phyloP scores from a whole-genome alignment of 768 basidiomycete species.

The Tulasnella sp. region DNA sequence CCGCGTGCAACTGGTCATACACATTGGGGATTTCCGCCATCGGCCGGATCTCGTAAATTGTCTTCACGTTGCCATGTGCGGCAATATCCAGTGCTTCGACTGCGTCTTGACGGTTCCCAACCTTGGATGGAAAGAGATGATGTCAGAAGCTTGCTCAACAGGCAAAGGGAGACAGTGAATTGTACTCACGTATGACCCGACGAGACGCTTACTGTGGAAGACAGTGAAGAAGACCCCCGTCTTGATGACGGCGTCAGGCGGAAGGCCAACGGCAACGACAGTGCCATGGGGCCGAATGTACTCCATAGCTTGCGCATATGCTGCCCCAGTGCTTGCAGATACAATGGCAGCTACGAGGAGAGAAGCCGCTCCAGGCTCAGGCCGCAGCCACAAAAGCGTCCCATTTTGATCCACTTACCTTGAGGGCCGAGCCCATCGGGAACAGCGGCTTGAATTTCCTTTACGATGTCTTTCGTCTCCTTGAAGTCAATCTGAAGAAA shows the following conservation, averaged over 20 bases:
- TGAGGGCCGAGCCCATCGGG: constrained; percentile 58
- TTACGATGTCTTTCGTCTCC: constrained; percentile 26
- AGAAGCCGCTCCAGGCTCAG: too few relatives aligned
- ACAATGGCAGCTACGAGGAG: constrained; percentile 25
- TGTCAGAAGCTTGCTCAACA: constrained; percentile 24
- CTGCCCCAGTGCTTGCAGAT: constrained; percentile 27
- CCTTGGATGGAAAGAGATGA: too few relatives aligned
- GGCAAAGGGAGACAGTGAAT: constrained; percentile 43
- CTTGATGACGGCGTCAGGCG: constrained; percentile 34
- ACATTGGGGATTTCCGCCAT: constrained; percentile 30
- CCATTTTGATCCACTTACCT: constrained; percentile 22
- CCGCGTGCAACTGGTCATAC: constrained; percentile 32
- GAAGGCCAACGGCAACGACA: constrained; percentile 71
- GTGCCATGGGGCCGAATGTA: constrained; percentile 65
- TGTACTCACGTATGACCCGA: constrained; percentile 31
- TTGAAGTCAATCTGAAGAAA: constrained; percentile 43
- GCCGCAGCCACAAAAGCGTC: too few relatives aligned
- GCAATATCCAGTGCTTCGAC: constrained; percentile 72
- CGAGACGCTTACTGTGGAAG: constrained; percentile 28
- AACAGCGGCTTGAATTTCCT: constrained; percentile 51
- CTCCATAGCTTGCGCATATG: constrained; percentile 40
- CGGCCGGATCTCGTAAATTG: constrained; percentile 37
- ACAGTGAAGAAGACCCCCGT: constrained; percentile 25
- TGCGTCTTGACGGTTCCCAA: constrained; percentile 70
- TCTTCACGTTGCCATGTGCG: constrained; percentile 55